These are phyloP conservation scores for Diaporthe eres DNA, from an alignment of 2,329 filamentous ascomycete species.

Conservation along the genomic window DNA sequence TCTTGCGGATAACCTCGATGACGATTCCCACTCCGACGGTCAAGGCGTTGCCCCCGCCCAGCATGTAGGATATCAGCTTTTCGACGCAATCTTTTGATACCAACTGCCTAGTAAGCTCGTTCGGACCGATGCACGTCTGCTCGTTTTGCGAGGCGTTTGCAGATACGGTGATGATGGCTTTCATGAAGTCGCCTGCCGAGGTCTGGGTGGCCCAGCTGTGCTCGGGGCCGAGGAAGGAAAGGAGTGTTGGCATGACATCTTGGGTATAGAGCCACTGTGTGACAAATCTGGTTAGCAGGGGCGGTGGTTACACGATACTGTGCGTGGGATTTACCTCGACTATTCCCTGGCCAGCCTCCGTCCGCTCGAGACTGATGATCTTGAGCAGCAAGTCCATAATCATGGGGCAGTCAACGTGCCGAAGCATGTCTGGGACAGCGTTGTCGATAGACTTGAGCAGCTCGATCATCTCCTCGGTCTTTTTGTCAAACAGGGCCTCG, in stretches of 20 bases:
- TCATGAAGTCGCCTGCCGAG: conserved; percentile 96
- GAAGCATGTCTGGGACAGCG: conserved; percentile 86
- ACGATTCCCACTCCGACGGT: conserved; percentile 97
- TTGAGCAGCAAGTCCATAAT: conserved; percentile 98
- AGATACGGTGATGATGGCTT: conserved; percentile 98
- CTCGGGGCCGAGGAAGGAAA: conserved; percentile 88
- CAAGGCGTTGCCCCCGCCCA: conserved; percentile 91
- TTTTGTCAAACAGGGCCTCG: conserved; percentile 96
- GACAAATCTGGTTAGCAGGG: conserved; percentile 22
- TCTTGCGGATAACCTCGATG: conserved; percentile 98
- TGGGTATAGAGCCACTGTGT: conserved; percentile 90
- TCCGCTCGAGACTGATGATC: conserved; percentile 95
- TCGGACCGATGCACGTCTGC: conserved; percentile 98
- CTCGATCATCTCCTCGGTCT: conserved; percentile 96
- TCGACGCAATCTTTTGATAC: conserved; percentile 89
- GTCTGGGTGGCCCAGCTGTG: conserved; percentile 94
- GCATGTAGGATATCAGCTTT: conserved; percentile 90
- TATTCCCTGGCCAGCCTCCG: conserved; percentile 90
- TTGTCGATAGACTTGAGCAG: conserved; percentile 88
- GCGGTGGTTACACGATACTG: conserved; percentile 30
- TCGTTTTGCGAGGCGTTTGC: conserved; percentile 98
- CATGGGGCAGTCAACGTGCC: conserved; percentile 97
- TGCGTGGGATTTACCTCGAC: conserved; percentile 79
- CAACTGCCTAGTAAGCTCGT: conserved; percentile 94
- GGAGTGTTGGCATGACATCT: conserved; percentile 86